Conservation (phyloP, 768 basidiomycete genomes). For the Leccinum uliginosum region DNA sequence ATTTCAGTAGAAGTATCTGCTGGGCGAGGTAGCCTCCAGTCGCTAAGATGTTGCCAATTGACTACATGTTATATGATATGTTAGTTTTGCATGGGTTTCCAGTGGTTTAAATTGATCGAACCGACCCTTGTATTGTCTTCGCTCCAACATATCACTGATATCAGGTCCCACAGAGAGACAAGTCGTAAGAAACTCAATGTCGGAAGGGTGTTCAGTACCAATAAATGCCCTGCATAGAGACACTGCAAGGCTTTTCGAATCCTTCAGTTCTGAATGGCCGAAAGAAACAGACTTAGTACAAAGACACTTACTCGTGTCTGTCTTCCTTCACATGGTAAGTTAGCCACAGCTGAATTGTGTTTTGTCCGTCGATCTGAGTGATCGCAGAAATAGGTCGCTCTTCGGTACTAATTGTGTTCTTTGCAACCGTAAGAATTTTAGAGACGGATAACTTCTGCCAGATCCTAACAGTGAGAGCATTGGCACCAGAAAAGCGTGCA, state of each 20-base stretch:
- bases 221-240: constrained; percentile 77
- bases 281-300: background rate
- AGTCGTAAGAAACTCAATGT: constrained; percentile 83
- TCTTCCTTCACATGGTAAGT: constrained; percentile 66
- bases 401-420: constrained; percentile 38
- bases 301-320: constrained; percentile 69
- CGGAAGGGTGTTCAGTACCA: constrained; percentile 69
- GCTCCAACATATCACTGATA: constrained; percentile 66
- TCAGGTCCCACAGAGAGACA: too few relatives aligned
- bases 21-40: constrained; percentile 48
- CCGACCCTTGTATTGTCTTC: constrained; percentile 78
- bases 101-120: background rate
- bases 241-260: constrained; percentile 60
- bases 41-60: constrained; percentile 37
- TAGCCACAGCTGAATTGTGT: constrained; percentile 66
- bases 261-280: background rate
- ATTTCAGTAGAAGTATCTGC: constrained; percentile 1
- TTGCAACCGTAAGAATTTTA: constrained; percentile 52
- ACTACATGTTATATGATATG: constrained; percentile 40
- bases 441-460: constrained; percentile 59
- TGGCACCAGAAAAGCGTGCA: constrained; percentile 22
- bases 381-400: constrained; percentile 67
- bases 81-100: constrained; percentile 7
- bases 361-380: constrained; percentile 47
- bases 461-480: constrained; percentile 60